phyloP scores from a whole-genome alignment of 2,329 filamentous ascomycete species.

The Aureobasidium pullulans region DNA sequence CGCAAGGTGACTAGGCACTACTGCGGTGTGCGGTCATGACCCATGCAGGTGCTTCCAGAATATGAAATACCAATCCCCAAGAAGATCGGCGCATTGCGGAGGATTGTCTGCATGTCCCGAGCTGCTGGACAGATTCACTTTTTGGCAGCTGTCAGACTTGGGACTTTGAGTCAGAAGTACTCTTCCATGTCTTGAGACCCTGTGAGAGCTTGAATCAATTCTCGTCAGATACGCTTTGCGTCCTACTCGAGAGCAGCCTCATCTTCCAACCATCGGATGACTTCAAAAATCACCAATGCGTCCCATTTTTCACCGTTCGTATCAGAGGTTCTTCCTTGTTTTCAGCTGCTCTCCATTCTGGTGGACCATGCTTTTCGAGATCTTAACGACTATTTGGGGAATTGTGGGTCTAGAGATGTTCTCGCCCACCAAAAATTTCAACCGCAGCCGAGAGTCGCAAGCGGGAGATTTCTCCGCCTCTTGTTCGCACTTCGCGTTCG shows the following conservation, averaged over 20 bases:
- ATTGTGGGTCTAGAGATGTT: not conserved
- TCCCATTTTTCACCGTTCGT: not conserved
- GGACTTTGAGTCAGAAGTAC: not conserved
- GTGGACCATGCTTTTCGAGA: not conserved
- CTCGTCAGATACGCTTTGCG: not conserved
- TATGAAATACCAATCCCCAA: not conserved
- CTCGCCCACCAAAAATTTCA: not conserved
- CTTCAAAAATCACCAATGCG: too few species aligned
- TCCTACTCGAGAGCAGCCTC: not conserved
- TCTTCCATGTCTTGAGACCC: not conserved
- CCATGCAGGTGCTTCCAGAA: not conserved
- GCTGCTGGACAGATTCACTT: not conserved
- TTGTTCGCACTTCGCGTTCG: not conserved
- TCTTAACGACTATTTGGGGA: not conserved
- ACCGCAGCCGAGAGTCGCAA: not conserved
- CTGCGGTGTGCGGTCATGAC: not conserved
- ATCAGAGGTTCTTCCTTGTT: not conserved
- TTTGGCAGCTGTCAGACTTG: conserved; percentile 5
- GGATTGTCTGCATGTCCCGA: not conserved
- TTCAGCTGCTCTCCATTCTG: conserved; percentile 1
- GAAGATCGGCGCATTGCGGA: not conserved
- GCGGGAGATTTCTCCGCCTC: not conserved
- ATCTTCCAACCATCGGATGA: not conserved
- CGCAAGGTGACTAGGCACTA: not conserved
- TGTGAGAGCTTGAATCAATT: not conserved